phyloP scores from a whole-genome alignment of 2,329 filamentous ascomycete genomes.

The Sporothrix variecibatus region DNA sequence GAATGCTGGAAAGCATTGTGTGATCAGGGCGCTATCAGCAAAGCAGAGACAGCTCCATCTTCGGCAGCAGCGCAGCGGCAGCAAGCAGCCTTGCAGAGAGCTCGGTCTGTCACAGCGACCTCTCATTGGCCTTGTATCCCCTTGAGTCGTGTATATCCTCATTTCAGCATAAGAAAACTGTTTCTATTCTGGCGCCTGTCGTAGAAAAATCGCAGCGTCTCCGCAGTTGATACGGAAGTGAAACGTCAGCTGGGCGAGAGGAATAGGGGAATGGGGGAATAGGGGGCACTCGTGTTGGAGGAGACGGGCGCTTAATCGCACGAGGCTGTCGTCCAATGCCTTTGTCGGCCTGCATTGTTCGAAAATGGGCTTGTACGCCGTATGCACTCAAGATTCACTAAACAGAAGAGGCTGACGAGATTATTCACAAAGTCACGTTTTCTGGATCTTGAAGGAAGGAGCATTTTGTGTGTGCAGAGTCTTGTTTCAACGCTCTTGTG shows the following conservation, averaged over 20 bases:
- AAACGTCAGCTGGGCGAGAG: slow-evolving; percentile 10
- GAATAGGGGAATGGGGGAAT: neutral
- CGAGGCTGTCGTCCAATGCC: neutral
- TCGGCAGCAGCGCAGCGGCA: neutral
- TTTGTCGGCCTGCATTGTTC: neutral
- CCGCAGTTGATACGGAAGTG: slow-evolving; percentile 26
- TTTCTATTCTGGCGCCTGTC: neutral
- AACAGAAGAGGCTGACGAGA: neutral
- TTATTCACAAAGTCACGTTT: neutral
- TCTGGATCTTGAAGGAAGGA: neutral
- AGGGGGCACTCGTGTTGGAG: neutral
- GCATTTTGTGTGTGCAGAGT: neutral
- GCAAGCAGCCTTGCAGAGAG: neutral
- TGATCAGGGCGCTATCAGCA: neutral
- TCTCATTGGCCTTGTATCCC: neutral
- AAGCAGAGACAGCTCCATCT: neutral
- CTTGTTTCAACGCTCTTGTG: slow-evolving; percentile 1
- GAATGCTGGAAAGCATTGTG: neutral
- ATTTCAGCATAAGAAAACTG: neutral
- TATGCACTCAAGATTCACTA: neutral
- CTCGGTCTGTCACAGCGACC: no score
- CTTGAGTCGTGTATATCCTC: neutral
- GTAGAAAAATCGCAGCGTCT: neutral
- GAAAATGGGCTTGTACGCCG: neutral
- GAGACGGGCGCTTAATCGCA: slow-evolving; percentile 6